Base-by-base conservation (phyloP, 2,329 filamentous ascomycete species). In the Neonectria punicea region DNA sequence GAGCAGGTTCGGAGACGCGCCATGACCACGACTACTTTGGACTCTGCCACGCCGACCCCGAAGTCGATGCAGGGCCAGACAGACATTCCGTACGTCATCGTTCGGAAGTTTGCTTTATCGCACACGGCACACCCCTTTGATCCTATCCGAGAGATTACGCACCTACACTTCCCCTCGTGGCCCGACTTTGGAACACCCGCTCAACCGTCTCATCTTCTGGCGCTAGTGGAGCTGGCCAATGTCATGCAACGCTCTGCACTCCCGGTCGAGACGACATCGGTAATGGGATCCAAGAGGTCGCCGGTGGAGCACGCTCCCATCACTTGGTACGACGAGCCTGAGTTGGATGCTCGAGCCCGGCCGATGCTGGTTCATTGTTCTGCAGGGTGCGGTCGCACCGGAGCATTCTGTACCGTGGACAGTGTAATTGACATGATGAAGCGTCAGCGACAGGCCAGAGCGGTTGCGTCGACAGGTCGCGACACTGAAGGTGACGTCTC, bases 371-470 rank as follows among this genome's bases (percentile, higher is more conserved):
- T 99, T 0, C 96, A 99, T 78, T 99, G 96, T 81, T 97, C 93
- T 58, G 96, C 96, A 4, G 96, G 96, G 0, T 99, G 96, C 80
- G 96, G 96, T 1, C 91, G 96, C 14, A 99, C 96, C 0, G 96
- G 96, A 4, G 95, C 96, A 0, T 99, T 98, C 76, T 98, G 96
- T 78, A 97, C 96, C 0, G 94, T 98, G 16, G 96, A 98, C 77
- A 95, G 92, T 43, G 96, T 98, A 9, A 91, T 98, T 61, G 94
- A 98, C 79, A 97, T 98, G 92, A 82, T 99, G 65, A 97, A 97
- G 82, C 89, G 93, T n/a, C 94, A 97, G 79, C 87, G 83, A 34
- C 78, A 82, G 56, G 77, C 77, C 9, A 79, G 79, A 41, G 68
- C 72, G 25, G 69, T 69, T 0, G 68, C 65, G 3, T 62, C 62